Evolutionary conservation across 1,284 basidiomycete species (phyloP), one percentile per base, ranked within the genome.

Genomic region (Rhodotorula sp.): DNA sequence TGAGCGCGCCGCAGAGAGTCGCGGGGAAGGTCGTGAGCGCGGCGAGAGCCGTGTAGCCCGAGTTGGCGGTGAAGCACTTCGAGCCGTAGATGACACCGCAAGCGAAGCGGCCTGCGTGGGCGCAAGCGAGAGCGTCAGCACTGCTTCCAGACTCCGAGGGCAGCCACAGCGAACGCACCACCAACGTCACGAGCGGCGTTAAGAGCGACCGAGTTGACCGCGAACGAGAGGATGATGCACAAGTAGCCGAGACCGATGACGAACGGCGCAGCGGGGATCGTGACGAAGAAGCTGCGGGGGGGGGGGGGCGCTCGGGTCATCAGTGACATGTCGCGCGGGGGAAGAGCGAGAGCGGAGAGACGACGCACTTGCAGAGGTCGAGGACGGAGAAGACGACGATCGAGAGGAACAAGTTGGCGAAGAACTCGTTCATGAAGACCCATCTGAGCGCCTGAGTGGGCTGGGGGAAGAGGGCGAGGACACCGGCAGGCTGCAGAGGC

Each of bases 311-410:
- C 13, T 44, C 3, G 31, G 1, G 13, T 18, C 22, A 34, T 56
- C 24, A 56, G 55, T 40, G 6, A 13, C 2, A 15, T 8, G 34
- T 10, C 18, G n/a, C n/a, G n/a, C n/a, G n/a, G n/a, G n/a, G n/a
- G 13, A n/a, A 26, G 13, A 15, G 31, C 28, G 18, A 7, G 20
- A 22, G 6, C 37, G 24, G 18, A 59, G 9, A 22, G 1, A 8
- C 2, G 6, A 61, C 59, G 18, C 7, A 61, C 59, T 75, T 76
- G 50, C 68, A 72, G 0, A 72, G 57, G 69, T 76, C 75, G 46
- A 76, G 69, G 31, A 74, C 68, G 20, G 74, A 61, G 70, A 77
- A 76, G 55, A 76, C 75, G 6, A 73, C 53, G 24, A 76, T 59
- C n/a, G 69, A 54, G 51, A 73, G 72, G 51, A 77, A 64, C 24